Conservation (phyloP, 2,329 filamentous ascomycete genomes). For the Neopestalotiopsis sp. region DNA sequence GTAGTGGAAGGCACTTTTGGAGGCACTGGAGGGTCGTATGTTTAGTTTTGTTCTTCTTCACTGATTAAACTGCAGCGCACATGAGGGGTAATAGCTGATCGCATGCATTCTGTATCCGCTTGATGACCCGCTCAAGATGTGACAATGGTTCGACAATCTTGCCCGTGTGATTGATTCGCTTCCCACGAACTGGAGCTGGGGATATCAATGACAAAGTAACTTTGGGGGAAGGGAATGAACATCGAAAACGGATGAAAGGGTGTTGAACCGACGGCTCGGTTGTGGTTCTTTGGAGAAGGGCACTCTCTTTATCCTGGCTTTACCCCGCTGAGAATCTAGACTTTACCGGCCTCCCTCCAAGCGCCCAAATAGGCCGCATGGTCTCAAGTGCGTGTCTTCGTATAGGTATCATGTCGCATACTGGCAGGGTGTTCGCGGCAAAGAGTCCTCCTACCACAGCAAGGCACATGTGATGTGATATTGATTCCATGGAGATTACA, state of each 20-base stretch:
- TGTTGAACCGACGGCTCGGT: neutral
- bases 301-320: conserved; percentile 12
- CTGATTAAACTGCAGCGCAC: neutral
- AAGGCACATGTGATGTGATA: no score
- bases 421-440: no score
- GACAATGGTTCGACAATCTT: neutral
- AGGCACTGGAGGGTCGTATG: neutral
- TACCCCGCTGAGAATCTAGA: conserved; percentile 11
- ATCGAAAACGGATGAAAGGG: conserved; percentile 1
- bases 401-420: neutral
- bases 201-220: neutral
- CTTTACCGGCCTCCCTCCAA: neutral
- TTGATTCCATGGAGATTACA: no score
- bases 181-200: neutral
- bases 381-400: neutral
- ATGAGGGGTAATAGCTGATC: neutral
- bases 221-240: neutral
- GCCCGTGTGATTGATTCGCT: neutral
- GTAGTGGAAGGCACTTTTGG: neutral
- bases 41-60: neutral
- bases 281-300: neutral
- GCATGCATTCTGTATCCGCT: neutral
- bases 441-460: no score
- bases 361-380: neutral
- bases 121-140: neutral